phyloP scores from a whole-genome alignment of 441 rosid genomes.

The Raphanus hybrid region DNA sequence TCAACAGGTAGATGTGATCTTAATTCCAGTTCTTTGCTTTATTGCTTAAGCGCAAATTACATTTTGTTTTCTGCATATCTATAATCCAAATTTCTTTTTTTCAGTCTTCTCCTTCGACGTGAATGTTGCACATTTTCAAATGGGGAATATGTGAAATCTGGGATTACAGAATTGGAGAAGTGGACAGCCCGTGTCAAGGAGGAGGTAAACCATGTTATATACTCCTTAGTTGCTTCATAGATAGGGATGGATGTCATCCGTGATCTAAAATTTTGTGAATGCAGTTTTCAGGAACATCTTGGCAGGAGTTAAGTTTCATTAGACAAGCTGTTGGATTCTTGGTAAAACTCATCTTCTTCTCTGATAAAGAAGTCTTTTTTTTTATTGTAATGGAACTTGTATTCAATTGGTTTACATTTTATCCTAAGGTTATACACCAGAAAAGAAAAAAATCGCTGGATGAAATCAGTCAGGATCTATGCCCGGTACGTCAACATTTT shows the following conservation, averaged over 20 bases:
- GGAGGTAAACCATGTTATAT: conserved; percentile 62
- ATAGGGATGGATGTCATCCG: conserved; percentile 12
- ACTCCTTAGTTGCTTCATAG: conserved; percentile 23
- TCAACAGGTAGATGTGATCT: conserved; percentile 73
- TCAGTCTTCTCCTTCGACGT: conserved; percentile 91
- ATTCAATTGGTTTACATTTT: conserved; percentile 12
- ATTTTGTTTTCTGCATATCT: conserved; percentile 28
- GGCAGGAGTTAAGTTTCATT: conserved; percentile 96
- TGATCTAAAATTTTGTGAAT: conserved; percentile 46
- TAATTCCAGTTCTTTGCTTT: conserved; percentile 4
- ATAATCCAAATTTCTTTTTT: conserved; percentile 33
- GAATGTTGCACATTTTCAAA: conserved; percentile 99
- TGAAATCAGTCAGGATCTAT: conserved; percentile 91
- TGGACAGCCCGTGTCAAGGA: conserved; percentile 83
- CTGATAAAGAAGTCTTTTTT: conserved; percentile 2
- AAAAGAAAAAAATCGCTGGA: conserved; percentile 90
- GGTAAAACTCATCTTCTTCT: conserved; percentile 53
- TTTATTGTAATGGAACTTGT: conserved; percentile 2
- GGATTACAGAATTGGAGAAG: conserved; percentile 95
- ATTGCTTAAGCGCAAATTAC: conserved; percentile 1
- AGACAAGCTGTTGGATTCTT: conserved; percentile 99
- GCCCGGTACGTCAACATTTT: conserved; percentile 64
- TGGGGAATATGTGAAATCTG: conserved; percentile 98
- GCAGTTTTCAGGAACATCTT: conserved; percentile 97
- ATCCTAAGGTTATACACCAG: conserved; percentile 90